These are phyloP conservation scores for Nasturtium officinale DNA, from an alignment of 345 rosid species.

Conservation along the genomic window DNA sequence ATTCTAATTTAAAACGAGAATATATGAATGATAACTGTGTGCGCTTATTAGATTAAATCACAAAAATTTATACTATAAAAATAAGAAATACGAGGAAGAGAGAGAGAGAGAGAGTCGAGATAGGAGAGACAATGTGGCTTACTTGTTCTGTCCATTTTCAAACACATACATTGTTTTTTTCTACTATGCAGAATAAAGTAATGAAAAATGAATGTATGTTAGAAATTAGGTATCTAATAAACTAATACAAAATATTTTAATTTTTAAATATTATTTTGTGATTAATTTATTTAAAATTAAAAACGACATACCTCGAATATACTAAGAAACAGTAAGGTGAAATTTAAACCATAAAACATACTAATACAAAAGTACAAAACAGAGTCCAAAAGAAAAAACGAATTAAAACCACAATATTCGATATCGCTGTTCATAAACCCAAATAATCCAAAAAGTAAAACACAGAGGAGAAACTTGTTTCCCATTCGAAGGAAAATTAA, in stretches of 20 bases:
- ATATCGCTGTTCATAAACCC: too few relatives aligned
- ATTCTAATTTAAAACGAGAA: neutral
- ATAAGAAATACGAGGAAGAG: neutral
- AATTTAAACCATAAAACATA: too few relatives aligned
- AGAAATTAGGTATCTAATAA: neutral
- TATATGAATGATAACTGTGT: constrained; percentile 36
- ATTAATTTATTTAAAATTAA: too few relatives aligned
- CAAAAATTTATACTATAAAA: neutral
- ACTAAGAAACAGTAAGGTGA: too few relatives aligned
- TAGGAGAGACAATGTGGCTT: constrained; percentile 32
- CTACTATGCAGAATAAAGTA: neutral
- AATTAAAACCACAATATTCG: too few relatives aligned
- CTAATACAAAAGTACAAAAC: too few relatives aligned
- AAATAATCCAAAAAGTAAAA: too few relatives aligned
- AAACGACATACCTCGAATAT: too few relatives aligned
- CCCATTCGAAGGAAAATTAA: too few relatives aligned
- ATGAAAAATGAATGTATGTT: neutral
- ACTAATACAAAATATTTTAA: neutral
- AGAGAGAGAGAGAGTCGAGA: constrained; percentile 30
- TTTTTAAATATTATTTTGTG: neutral
- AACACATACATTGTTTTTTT: constrained; percentile 21
- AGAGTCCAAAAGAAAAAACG: too few relatives aligned
- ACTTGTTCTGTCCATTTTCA: constrained; percentile 28
- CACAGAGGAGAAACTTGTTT: too few relatives aligned
- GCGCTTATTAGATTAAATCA: constrained; percentile 24